Evolutionary conservation across 2,329 filamentous ascomycete genomes (phyloP).

Genomic region (Emydomyces testavorans): DNA sequence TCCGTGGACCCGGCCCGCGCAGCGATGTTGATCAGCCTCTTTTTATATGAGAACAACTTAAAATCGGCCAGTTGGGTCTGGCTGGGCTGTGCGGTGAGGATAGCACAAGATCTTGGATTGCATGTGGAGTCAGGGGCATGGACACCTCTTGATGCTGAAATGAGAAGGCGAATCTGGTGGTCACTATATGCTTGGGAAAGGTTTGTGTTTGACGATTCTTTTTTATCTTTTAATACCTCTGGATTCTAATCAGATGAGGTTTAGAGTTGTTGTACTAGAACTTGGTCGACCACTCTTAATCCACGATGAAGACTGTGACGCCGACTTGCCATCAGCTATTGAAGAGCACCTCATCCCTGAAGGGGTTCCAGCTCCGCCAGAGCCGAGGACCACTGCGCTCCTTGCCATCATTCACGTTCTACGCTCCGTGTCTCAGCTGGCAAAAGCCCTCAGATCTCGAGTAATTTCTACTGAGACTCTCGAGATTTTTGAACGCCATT

Average conservation of each 20-base stretch:
- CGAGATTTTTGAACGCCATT: slow-evolving; percentile 69
- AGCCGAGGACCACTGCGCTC: slow-evolving; percentile 56
- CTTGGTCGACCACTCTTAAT: slow-evolving; percentile 71
- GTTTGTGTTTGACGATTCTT: slow-evolving; percentile 32
- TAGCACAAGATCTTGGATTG: slow-evolving; percentile 72
- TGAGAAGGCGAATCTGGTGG: slow-evolving; percentile 87
- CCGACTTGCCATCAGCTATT: slow-evolving; percentile 62
- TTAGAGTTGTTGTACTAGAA: slow-evolving; percentile 62
- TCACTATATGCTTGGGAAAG: slow-evolving; percentile 82
- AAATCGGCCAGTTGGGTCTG: slow-evolving; percentile 78
- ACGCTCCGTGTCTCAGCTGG: slow-evolving; percentile 61
- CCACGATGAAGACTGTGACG: slow-evolving; percentile 78
- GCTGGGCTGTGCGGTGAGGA: slow-evolving; percentile 67
- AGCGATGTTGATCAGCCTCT: slow-evolving; percentile 63
- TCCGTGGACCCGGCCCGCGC: slow-evolving; percentile 64
- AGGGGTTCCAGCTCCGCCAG: slow-evolving; percentile 34
- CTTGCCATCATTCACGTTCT: slow-evolving; percentile 72
- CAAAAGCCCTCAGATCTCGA: slow-evolving; percentile 57
- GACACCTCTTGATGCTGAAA: slow-evolving; percentile 67
- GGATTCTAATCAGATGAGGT: slow-evolving; percentile 9
- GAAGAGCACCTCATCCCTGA: slow-evolving; percentile 58
- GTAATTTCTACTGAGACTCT: slow-evolving; percentile 56
- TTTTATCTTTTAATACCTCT: neutral
- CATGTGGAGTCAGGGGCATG: slow-evolving; percentile 64
- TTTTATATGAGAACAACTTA: slow-evolving; percentile 73